Evolutionary conservation across 2,329 filamentous ascomycete genomes (phyloP).

Genomic region (Penicillium corylophilum): DNA sequence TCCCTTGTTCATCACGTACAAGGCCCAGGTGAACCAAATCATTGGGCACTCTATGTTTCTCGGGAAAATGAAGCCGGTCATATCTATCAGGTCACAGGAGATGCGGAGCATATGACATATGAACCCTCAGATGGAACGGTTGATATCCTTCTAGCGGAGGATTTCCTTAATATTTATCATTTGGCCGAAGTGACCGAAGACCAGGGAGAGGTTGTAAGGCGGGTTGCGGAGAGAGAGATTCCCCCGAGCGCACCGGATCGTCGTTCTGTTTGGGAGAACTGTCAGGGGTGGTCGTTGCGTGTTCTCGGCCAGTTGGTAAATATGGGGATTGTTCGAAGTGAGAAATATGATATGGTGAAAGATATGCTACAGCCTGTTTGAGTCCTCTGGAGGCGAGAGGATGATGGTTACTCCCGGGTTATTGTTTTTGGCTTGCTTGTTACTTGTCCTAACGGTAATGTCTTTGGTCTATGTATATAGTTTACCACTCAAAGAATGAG

Average conservation of each 20-base stretch:
- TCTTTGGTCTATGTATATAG: no score
- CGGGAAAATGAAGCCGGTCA: constrained; percentile 23
- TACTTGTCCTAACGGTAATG: no score
- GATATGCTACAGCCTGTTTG: no score
- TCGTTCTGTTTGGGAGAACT: constrained; percentile 24
- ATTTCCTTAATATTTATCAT: constrained; percentile 16
- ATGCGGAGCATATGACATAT: constrained; percentile 27
- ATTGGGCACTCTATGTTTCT: constrained; percentile 27
- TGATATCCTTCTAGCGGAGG: constrained; percentile 8
- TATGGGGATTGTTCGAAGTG: no score
- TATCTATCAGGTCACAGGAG: constrained; percentile 28
- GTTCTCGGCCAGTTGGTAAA: no score
- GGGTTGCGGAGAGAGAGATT: constrained; percentile 18
- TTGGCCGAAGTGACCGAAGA: constrained; percentile 17
- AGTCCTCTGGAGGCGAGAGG: no score
- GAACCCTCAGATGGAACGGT: constrained; percentile 11
- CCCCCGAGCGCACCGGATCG: constrained; percentile 20
- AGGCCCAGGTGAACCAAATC: constrained; percentile 17
- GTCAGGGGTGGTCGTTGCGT: no score
- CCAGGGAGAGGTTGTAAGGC: constrained; percentile 12
- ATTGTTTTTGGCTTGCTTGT: no score
- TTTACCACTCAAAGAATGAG: no score
- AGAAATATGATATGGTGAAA: no score
- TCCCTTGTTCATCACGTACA: constrained; percentile 24
- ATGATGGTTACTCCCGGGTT: no score